Evolutionary conservation across 768 basidiomycete genomes (phyloP).

Genomic region (Phaeotremella skinneri): DNA sequence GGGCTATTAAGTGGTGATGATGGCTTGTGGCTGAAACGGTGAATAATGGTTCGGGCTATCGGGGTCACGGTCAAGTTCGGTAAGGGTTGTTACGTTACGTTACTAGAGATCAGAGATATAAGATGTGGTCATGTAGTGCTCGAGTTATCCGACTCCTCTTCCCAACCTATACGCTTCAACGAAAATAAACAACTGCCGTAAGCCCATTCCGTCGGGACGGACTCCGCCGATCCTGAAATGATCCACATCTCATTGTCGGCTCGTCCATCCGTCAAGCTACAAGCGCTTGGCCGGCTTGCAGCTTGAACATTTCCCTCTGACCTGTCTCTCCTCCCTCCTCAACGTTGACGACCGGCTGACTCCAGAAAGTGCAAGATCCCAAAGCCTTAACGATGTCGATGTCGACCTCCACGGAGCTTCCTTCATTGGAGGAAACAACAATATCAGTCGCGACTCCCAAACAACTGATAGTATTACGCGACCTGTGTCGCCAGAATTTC

Average conservation of each 20-base stretch:
- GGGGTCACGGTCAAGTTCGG: conserved; percentile 13
- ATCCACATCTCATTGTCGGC: no score
- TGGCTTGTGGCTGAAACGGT: conserved; percentile 12
- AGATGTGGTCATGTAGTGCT: not conserved
- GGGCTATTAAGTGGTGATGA: not conserved
- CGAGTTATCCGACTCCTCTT: not conserved
- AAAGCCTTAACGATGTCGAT: no score
- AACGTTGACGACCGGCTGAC: no score
- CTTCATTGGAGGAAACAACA: not conserved
- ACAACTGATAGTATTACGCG: not conserved
- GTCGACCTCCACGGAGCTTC: not conserved
- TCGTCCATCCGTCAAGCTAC: no score
- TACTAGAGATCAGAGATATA: conserved; percentile 15
- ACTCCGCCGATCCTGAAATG: no score
- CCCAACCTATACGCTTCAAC: not conserved
- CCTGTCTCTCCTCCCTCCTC: no score
- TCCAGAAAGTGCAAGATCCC: no score
- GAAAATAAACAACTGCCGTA: not conserved
- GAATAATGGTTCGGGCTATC: not conserved
- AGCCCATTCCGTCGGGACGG: no score
- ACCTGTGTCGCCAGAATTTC: not conserved
- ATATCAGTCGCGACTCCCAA: not conserved
- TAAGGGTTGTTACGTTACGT: conserved; percentile 28
- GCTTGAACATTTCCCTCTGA: no score
- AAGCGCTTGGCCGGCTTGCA: no score